Evolutionary conservation across 441 rosid species (phyloP), one percentile per base, ranked within the genome.

Genomic region (Syzygium malaccense): DNA sequence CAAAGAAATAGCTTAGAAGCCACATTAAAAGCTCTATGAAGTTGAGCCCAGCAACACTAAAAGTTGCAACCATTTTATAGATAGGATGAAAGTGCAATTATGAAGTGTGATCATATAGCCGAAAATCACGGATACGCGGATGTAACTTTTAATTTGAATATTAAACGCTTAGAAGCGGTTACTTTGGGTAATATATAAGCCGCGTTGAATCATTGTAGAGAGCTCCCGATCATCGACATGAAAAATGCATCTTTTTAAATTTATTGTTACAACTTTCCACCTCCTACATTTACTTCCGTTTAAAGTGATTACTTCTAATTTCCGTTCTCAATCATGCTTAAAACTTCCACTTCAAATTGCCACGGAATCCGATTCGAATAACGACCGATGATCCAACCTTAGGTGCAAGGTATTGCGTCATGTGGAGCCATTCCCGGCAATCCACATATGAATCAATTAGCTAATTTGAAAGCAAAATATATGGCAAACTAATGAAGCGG

Each of bases 61-160:
- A 62, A 62, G 71, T 62, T 62, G 19, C 11, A 62, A n/a, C 8
- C 20, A 2, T 62, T 62, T 7, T 14, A n/a, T 1, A 14, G 10
- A 62, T n/a, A 64, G 30, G 0, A 64, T 64, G 1, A 1, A 64
- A n/a, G 20, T 8, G 11, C 15, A n/a, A 17, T 30, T 14, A 64
- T 3, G 20, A 64, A 64, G 32, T 64, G 3, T 14, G 4, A 8
- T 0, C 19, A 7, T 7, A n/a, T 2, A 62, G 71, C 28, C 14
- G 37, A 62, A 14, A 14, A n/a, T 62, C 17, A 7, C 0, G 3
- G 4, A 66, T 30, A 8, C 5, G 7, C 26, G 2, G 14, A 0
- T 19, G 8, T 68, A 68, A 33, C 26, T 68, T 68, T 33, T 33
- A 18, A 68, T 0, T 68, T 33, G 12, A 33, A 68, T 12, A 68